A percentile compares a stretch with the other conserved stretches of the same genome.
Evolutionary conservation across 495 filamentous ascomycete genomes (phyloP).

Genomic region (Neurospora sp.): DNA sequence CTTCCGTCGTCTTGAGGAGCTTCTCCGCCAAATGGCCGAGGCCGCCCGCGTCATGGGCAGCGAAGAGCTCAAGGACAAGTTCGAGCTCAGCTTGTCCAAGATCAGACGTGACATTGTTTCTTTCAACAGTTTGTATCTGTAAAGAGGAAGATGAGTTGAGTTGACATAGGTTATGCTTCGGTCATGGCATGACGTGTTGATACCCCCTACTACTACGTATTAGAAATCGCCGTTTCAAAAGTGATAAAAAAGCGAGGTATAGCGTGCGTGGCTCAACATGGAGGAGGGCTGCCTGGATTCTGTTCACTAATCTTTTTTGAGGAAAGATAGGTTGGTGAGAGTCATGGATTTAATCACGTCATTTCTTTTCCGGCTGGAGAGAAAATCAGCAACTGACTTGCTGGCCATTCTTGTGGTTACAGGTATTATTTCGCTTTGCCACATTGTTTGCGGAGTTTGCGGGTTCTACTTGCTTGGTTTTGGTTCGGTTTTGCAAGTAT

Average conservation of each 20-base stretch:
- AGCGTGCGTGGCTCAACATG: background rate
- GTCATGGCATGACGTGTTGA: background rate
- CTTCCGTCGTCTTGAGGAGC: constrained; percentile 89
- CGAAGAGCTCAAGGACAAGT: constrained; percentile 83
- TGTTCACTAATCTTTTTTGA: background rate
- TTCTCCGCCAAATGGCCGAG: constrained; percentile 95
- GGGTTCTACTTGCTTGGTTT: background rate
- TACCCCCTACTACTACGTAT: background rate
- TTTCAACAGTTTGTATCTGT: constrained; percentile 85
- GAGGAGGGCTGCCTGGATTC: background rate
- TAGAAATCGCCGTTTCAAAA: too few species aligned
- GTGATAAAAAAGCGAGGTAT: too few species aligned
- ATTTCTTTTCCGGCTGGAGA: background rate
- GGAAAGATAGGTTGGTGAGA: background rate
- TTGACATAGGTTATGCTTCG: background rate
- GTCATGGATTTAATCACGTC: background rate
- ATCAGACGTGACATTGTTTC: constrained; percentile 87
- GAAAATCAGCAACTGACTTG: background rate
- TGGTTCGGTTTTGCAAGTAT: background rate
- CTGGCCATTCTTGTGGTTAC: background rate
- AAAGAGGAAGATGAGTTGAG: constrained; percentile 1
- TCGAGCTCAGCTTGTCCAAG: constrained; percentile 73
- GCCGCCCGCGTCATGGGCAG: constrained; percentile 96
- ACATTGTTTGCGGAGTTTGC: background rate
- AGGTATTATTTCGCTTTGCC: background rate